phyloP scores from a whole-genome alignment of 2,329 filamentous ascomycete species.

The Lasiodiplodia sp. region DNA sequence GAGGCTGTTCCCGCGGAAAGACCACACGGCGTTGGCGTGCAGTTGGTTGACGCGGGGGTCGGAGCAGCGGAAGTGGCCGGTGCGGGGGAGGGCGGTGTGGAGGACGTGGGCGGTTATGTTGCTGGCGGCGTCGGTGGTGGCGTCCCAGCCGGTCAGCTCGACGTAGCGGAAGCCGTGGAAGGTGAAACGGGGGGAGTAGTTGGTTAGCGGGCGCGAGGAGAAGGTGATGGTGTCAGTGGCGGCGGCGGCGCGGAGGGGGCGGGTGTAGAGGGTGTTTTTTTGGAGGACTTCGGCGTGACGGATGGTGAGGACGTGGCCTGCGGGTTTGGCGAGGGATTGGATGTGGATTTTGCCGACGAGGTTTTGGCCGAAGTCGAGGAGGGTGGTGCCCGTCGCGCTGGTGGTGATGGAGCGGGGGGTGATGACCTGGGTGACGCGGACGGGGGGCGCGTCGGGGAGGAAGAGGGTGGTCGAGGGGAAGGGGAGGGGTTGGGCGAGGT shows the following conservation, averaged over 20 bases:
- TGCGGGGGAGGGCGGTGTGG: slow-evolving; percentile 61
- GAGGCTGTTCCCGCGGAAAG: slow-evolving; percentile 66
- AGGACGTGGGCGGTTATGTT: slow-evolving; percentile 52
- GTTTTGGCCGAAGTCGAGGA: slow-evolving; percentile 67
- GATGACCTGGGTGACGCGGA: slow-evolving; percentile 47
- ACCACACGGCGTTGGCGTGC: slow-evolving; percentile 63
- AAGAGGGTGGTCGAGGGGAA: slow-evolving; percentile 45
- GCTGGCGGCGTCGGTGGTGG: slow-evolving; percentile 25
- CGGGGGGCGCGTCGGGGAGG: slow-evolving; percentile 54
- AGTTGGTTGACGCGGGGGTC: slow-evolving; percentile 61
- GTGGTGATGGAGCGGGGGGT: slow-evolving; percentile 39
- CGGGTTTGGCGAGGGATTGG: slow-evolving; percentile 42
- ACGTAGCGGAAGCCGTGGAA: slow-evolving; percentile 63
- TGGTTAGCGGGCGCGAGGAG: slow-evolving; percentile 36
- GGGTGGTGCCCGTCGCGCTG: slow-evolving; percentile 54
- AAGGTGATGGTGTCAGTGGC: slow-evolving; percentile 52
- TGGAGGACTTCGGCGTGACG: slow-evolving; percentile 65
- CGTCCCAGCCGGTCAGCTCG: slow-evolving; percentile 56
- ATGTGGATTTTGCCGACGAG: slow-evolving; percentile 60
- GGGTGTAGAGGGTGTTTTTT: slow-evolving; percentile 50
- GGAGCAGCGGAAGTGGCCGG: slow-evolving; percentile 61
- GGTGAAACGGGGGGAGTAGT: slow-evolving; percentile 59
- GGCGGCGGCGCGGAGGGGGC: slow-evolving; percentile 55
- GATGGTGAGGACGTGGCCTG: slow-evolving; percentile 55
- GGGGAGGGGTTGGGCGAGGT: slow-evolving; percentile 42